phyloP scores from a whole-genome alignment of 176 grass and related monocot species.

The Chrysopogon serrulatus region DNA sequence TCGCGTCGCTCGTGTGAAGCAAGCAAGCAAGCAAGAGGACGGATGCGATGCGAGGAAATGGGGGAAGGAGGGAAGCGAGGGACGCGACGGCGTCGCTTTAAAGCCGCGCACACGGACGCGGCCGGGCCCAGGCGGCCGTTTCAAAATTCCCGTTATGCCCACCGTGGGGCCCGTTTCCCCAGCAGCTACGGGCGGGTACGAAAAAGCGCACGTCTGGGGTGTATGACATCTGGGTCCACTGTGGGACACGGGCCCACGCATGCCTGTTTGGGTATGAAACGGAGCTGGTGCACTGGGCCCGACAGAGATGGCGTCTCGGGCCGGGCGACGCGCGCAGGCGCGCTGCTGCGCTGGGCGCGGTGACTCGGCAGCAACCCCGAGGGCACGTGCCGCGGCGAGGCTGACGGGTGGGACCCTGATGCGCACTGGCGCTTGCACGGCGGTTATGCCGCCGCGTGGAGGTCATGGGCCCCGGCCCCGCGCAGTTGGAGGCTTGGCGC shows the following conservation, averaged over 20 bases:
- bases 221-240: not conserved
- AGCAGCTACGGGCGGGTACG: not conserved
- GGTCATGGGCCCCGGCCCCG: not conserved
- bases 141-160: not conserved
- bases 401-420: not conserved
- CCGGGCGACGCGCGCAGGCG: not conserved
- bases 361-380: not conserved
- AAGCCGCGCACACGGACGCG: slow-evolving; percentile 1
- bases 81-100: slow-evolving; percentile 15
- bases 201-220: not conserved
- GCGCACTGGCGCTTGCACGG: not conserved
- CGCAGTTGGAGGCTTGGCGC: no score
- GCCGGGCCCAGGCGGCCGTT: no score
- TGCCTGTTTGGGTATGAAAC: not conserved
- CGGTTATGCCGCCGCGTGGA: slow-evolving; percentile 1
- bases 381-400: not conserved
- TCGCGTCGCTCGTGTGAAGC: not conserved
- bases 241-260: not conserved
- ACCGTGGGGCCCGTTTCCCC: not conserved
- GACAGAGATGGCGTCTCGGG: slow-evolving; percentile 5
- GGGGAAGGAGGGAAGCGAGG: not conserved
- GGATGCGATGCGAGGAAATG: not conserved
- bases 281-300: no score
- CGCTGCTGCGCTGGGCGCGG: not conserved
- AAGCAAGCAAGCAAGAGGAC: no score